Percentiles rank a stretch among this genome's conserved stretches.
Evolutionary conservation across 768 basidiomycete genomes (phyloP).

Genomic region (Pulveroboletus sp.): DNA sequence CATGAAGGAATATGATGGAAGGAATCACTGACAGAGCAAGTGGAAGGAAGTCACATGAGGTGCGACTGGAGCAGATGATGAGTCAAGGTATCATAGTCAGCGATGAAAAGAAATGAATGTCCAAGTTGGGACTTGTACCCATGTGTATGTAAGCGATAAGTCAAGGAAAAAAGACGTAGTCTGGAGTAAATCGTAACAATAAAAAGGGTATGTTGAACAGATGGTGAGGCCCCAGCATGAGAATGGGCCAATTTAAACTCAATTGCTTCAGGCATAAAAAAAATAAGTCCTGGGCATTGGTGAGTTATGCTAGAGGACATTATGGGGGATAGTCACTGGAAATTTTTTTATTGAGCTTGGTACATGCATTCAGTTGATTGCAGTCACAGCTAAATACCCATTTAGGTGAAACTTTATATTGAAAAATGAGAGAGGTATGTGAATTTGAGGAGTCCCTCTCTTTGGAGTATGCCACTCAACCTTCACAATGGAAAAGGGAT

Average conservation of each 20-base stretch:
- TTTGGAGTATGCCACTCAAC: background rate
- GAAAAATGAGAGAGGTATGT: conserved; percentile 4
- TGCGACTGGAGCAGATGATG: too few relatives aligned
- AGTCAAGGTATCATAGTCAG: too few relatives aligned
- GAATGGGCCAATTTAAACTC: background rate
- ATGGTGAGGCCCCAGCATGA: conserved; percentile 29
- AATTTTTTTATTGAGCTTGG: conserved; percentile 29
- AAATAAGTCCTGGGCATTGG: conserved; percentile 9
- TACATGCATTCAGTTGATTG: conserved; percentile 10
- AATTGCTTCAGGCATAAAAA: conserved; percentile 1
- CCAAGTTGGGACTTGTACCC: too few relatives aligned
- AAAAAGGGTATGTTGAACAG: background rate
- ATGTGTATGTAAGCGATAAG: too few relatives aligned
- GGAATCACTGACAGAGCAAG: too few relatives aligned
- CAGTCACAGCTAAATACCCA: background rate
- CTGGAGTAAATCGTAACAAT: too few relatives aligned
- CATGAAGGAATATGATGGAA: too few relatives aligned
- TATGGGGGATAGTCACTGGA: conserved; percentile 33
- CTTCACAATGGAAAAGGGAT: background rate
- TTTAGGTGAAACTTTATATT: background rate
- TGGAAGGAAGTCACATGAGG: too few relatives aligned
- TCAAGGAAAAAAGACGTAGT: too few relatives aligned
- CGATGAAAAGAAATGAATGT: too few relatives aligned
- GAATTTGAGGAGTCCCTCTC: conserved; percentile 3
- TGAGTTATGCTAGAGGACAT: background rate